Evolutionary conservation across 1,284 basidiomycete species (phyloP).

Genomic region (Baeospora myosura): DNA sequence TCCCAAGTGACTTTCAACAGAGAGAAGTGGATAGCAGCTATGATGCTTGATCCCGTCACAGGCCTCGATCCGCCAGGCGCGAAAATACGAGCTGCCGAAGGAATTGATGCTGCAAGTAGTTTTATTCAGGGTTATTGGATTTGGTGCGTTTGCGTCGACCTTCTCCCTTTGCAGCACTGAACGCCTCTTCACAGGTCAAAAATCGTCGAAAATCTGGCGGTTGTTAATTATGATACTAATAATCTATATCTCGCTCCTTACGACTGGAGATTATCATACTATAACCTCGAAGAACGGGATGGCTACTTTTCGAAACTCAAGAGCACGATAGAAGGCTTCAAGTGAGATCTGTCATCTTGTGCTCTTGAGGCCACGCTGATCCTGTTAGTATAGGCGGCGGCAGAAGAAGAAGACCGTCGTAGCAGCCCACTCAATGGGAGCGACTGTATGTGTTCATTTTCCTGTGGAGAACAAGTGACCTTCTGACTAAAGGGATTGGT

Average conservation of each 20-base stretch:
- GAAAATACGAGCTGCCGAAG: constrained; percentile 89
- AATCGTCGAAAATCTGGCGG: constrained; percentile 90
- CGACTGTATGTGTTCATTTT: constrained; percentile 45
- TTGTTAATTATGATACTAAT: constrained; percentile 86
- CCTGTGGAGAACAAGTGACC: background rate
- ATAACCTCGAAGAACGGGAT: constrained; percentile 75
- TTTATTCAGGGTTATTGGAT: constrained; percentile 96
- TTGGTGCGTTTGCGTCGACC: constrained; percentile 47
- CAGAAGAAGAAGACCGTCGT: constrained; percentile 82
- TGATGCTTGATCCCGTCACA: constrained; percentile 87
- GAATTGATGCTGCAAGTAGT: constrained; percentile 82
- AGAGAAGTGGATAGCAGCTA: constrained; percentile 82
- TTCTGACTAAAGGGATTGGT: constrained; percentile 3
- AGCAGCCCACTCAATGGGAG: constrained; percentile 87
- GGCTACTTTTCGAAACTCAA: constrained; percentile 90
- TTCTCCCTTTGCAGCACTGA: constrained; percentile 5
- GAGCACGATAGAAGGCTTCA: constrained; percentile 77
- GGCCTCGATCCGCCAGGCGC: constrained; percentile 88
- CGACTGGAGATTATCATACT: constrained; percentile 88
- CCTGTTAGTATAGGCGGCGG: constrained; percentile 47
- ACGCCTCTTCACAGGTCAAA: constrained; percentile 55
- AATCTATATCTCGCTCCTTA: constrained; percentile 84
- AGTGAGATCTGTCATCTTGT: constrained; percentile 33
- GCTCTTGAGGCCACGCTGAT: no score
- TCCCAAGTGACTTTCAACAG: constrained; percentile 71